A percentile compares a stretch with the other conserved stretches of the same genome.
phyloP scores from a whole-genome alignment of 306 rosid genomes.

The Nissolia schottii region DNA sequence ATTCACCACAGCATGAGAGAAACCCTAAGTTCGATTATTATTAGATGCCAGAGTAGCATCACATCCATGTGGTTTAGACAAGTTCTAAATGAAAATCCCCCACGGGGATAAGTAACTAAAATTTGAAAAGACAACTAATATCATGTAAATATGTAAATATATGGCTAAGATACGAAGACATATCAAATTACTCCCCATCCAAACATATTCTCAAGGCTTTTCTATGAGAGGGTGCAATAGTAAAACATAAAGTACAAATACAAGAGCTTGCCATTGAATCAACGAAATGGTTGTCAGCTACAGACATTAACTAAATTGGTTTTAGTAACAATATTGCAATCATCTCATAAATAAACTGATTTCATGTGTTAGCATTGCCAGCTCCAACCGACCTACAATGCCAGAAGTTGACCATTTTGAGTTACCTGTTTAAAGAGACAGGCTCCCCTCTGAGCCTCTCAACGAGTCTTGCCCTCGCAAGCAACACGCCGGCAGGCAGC shows the following conservation, averaged over 20 bases:
- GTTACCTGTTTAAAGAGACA: constrained; percentile 49
- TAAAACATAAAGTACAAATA: background rate
- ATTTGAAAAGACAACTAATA: background rate
- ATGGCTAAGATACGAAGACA: background rate
- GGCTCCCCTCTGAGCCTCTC: constrained; percentile 83
- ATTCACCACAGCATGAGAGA: background rate
- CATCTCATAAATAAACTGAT: background rate
- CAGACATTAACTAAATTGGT: background rate
- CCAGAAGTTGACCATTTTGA: background rate
- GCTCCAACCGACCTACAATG: background rate
- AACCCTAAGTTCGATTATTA: background rate
- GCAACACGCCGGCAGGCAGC: constrained; percentile 73
- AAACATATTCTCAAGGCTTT: background rate
- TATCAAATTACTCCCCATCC: background rate
- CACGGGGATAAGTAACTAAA: background rate
- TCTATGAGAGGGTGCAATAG: background rate
- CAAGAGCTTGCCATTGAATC: background rate
- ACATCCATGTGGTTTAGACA: background rate
- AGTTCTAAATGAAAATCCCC: background rate
- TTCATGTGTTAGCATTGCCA: background rate
- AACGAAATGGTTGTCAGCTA: background rate
- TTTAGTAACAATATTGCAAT: background rate
- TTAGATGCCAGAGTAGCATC: background rate
- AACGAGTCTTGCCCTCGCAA: constrained; percentile 80
- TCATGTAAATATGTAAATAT: background rate